These are phyloP conservation scores for Rheum nobile DNA, from an alignment of 148 eudicot species.

Conservation along the genomic window DNA sequence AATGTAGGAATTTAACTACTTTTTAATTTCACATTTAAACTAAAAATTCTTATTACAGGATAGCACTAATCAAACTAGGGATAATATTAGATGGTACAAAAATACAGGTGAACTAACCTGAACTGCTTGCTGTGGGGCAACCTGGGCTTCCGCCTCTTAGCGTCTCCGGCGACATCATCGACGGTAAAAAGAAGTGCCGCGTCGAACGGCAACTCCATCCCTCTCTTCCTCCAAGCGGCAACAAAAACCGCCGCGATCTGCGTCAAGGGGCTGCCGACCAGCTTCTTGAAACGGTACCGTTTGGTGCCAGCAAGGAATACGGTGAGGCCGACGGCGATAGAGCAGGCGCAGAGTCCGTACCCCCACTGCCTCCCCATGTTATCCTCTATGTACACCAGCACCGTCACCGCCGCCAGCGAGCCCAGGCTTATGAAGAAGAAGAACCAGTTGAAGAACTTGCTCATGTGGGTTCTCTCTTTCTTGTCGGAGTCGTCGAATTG, in stretches of 20 bases:
- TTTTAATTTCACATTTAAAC: too few relatives aligned
- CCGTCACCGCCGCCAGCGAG: constrained; percentile 59
- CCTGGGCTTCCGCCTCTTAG: constrained; percentile 38
- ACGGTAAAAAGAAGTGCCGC: constrained; percentile 20
- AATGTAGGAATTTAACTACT: too few relatives aligned
- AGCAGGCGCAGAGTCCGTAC: constrained; percentile 44
- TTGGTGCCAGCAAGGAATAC: constrained; percentile 27
- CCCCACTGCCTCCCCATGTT: constrained; percentile 65
- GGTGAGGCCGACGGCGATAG: constrained; percentile 18
- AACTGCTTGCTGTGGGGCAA: constrained; percentile 71
- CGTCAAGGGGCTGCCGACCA: constrained; percentile 35
- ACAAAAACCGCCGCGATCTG: constrained; percentile 35
- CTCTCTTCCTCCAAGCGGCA: constrained; percentile 32
- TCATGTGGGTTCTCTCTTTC: constrained; percentile 40
- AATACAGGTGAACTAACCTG: constrained; percentile 56
- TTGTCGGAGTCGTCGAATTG: constrained; percentile 67
- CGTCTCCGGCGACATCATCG: constrained; percentile 18
- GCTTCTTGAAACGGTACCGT: constrained; percentile 39
- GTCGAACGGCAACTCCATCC: constrained; percentile 28
- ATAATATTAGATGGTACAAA: too few relatives aligned
- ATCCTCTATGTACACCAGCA: constrained; percentile 72
- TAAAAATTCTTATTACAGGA: too few relatives aligned
- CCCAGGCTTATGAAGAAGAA: constrained; percentile 74
- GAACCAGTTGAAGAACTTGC: constrained; percentile 58
- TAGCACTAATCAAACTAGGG: too few relatives aligned